Base-by-base conservation (phyloP, 176 grass and related monocot genomes). In the Phyllostachys edulis region DNA sequence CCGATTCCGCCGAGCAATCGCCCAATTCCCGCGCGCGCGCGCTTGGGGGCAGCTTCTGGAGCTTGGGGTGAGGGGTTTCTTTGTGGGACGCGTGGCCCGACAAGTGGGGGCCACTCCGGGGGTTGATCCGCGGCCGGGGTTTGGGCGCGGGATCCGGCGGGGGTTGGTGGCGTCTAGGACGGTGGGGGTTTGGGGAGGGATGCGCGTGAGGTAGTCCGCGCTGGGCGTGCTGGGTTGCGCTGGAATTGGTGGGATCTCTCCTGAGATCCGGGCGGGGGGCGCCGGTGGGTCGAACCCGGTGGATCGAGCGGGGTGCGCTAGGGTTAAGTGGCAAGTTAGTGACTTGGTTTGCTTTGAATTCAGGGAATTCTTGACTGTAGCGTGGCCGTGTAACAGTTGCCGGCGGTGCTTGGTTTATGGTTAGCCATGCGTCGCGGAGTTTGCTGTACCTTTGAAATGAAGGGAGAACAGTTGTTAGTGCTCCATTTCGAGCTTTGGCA, bases 221-320 rank as follows among this genome's bases (percentile, higher is more conserved):
- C 64, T 16, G n/a, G 21, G n/a, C 59, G 21, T 41, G 73, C 44
- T 36, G 56, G 44, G 34, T 84, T 56, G 47, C 29, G 8, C 21
- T 79, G 9, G 75, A 72, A 74, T 84, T 89, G 75, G 26, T n/a
- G 61, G 87, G 81, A 84, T 89, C 81, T 88, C 81, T 26, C 59
- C 59, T 84, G 81, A 84, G 87, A 89, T 84, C 81, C 69, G 59
- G n/a, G 52, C 24, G 37, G 68, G 41, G 11, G 23, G 38, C 12
- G 18, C 39, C 4, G n/a, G 45, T 67, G 17, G 7, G 50, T 27
- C 21, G 36, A 52, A 55, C 73, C 38, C 24, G 41, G 44, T 84
- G 36, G 73, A 84, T 88, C 67, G 20, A 10, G 39, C 50, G 38
- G 27, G 47, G 16, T 42, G 44, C 40, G 7, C 46, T 64, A 65